Conservation (phyloP, 1,139 yeast genomes). For the Protomyces inouyei region DNA sequence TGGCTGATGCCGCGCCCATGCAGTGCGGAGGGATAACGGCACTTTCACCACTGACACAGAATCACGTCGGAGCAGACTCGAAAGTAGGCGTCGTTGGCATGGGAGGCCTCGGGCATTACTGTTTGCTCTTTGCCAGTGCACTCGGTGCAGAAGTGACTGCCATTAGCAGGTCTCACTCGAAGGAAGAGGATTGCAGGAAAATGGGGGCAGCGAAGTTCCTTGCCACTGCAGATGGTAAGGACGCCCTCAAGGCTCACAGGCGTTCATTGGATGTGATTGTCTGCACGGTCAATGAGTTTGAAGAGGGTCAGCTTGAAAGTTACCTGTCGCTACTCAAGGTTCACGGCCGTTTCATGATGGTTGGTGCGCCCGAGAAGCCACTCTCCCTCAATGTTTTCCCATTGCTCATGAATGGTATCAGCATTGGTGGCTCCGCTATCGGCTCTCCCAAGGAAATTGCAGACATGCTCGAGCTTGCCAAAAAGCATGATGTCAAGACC, state of each 20-base stretch:
- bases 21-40: constrained; percentile 67
- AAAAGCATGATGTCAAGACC: constrained; percentile 49
- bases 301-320: constrained; percentile 42
- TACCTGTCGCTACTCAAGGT: constrained; percentile 29
- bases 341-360: constrained; percentile 29
- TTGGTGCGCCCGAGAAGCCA: constrained; percentile 31
- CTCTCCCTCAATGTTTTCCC: constrained; percentile 26
- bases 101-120: constrained; percentile 57
- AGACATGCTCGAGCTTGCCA: constrained; percentile 53
- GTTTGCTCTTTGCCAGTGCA: constrained; percentile 50
- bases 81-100: constrained; percentile 52
- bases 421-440: constrained; percentile 35
- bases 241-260: constrained; percentile 44
- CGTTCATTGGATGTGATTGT: constrained; percentile 46
- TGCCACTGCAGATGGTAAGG: constrained; percentile 42
- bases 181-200: constrained; percentile 46
- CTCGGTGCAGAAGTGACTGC: constrained; percentile 51
- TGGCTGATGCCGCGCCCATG: constrained; percentile 56
- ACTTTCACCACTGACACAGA: constrained; percentile 52
- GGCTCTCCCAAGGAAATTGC: constrained; percentile 55
- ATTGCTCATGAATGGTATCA: constrained; percentile 25
- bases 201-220: constrained; percentile 48
- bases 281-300: constrained; percentile 41
- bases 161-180: constrained; percentile 46
- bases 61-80: constrained; percentile 48